phyloP scores from a whole-genome alignment of 2,329 filamentous ascomycete species.

The Hymenoscyphus linearis region DNA sequence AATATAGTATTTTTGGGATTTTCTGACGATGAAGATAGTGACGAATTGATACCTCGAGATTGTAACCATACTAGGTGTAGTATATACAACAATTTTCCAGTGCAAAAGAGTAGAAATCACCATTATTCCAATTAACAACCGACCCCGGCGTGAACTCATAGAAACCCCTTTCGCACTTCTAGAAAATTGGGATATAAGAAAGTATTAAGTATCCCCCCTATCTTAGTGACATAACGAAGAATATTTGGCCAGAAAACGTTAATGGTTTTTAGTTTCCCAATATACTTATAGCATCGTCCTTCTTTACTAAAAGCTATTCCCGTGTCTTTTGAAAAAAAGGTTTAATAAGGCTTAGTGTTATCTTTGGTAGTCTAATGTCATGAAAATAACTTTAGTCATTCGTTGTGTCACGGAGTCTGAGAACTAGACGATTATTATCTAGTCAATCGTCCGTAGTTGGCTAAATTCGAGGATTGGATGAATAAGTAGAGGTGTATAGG shows the following conservation, averaged over 20 bases:
- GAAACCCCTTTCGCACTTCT: neutral
- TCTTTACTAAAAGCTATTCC: neutral
- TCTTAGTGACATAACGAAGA: neutral
- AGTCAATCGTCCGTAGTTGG: neutral
- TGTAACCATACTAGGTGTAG: no score
- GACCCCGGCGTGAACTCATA: neutral
- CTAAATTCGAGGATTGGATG: no score
- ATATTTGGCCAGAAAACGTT: neutral
- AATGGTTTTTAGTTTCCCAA: neutral
- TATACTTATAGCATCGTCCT: no score
- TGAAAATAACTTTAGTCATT: neutral
- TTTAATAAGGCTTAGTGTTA: neutral
- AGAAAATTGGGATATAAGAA: neutral
- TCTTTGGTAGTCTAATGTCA: neutral
- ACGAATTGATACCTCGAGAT: no score
- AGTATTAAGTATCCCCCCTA: no score
- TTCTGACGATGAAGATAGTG: no score
- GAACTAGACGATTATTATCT: neutral
- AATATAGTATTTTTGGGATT: neutral
- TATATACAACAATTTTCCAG: no score
- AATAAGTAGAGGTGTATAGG: no score
- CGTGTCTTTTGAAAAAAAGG: neutral
- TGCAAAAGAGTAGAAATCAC: no score
- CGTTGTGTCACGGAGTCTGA: neutral
- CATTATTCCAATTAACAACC: no score